These are phyloP conservation scores for Clonostachys sp. DNA, from an alignment of 2,329 filamentous ascomycete genomes.

Conservation along the genomic window DNA sequence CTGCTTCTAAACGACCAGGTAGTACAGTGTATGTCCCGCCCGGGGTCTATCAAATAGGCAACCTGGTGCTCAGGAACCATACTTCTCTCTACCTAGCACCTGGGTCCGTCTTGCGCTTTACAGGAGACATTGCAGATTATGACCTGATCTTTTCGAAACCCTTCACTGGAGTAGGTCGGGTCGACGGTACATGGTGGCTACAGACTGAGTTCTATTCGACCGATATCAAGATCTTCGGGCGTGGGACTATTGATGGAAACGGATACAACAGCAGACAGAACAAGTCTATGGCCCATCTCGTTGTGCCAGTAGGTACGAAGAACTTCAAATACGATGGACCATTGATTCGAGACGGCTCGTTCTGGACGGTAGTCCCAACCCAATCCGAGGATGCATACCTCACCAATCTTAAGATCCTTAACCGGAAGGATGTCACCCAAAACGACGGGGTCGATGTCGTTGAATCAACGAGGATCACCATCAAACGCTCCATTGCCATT, in stretches of 20 bases:
- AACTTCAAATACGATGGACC: background rate
- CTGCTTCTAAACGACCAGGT: background rate
- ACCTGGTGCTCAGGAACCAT: background rate
- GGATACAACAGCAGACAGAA: background rate
- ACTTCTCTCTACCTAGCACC: conserved; percentile 1
- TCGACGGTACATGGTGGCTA: conserved; percentile 1
- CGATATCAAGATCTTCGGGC: conserved; percentile 2
- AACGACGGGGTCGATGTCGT: conserved; percentile 1
- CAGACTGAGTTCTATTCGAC: conserved; percentile 1
- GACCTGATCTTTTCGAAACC: conserved; percentile 1
- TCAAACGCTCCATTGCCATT: conserved; percentile 1
- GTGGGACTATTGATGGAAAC: conserved; percentile 1
- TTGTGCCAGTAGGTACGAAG: background rate
- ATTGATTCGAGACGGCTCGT: background rate
- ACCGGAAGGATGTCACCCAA: conserved; percentile 1
- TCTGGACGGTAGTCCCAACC: conserved; percentile 1
- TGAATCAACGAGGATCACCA: background rate
- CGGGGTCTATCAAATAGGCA: background rate
- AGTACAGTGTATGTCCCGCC: conserved; percentile 1
- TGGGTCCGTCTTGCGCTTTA: conserved; percentile 1
- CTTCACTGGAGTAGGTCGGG: background rate
- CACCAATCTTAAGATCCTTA: conserved; percentile 2
- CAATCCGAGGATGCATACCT: background rate
- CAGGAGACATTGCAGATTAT: background rate
- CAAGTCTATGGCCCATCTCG: background rate